Percentiles rank a stretch among this genome's conserved stretches.
Evolutionary conservation across 2,329 filamentous ascomycete genomes (phyloP).

Genomic region (Proliferodiscus dingleyae): DNA sequence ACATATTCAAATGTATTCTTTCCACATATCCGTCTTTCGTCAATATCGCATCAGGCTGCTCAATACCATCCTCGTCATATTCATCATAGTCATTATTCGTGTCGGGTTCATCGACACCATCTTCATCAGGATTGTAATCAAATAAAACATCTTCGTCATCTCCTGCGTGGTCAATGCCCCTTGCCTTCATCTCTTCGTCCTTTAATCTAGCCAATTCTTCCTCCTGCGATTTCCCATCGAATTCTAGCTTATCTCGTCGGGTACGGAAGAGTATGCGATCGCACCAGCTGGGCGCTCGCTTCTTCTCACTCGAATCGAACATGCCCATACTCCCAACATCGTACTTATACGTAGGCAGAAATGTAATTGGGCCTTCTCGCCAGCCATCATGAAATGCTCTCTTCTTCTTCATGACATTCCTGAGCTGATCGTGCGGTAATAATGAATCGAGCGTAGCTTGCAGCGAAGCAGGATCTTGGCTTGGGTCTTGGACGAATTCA

Average conservation of each 20-base stretch:
- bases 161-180: conserved; percentile 66
- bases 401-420: conserved; percentile 64
- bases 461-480: conserved; percentile 76
- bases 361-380: conserved; percentile 81
- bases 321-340: conserved; percentile 88
- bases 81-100: conserved; percentile 46
- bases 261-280: conserved; percentile 88
- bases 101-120: conserved; percentile 49
- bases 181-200: conserved; percentile 80
- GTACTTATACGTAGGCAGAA: conserved; percentile 96
- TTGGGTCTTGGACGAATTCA: conserved; percentile 61
- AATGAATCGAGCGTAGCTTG: conserved; percentile 85
- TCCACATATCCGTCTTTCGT: conserved; percentile 56
- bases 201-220: conserved; percentile 62
- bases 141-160: conserved; percentile 83
- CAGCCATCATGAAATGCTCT: conserved; percentile 89
- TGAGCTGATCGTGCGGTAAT: conserved; percentile 84
- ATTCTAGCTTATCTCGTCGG: conserved; percentile 60
- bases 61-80: conserved; percentile 36
- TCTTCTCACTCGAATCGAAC: conserved; percentile 95
- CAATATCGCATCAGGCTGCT: conserved; percentile 43
- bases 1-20: conserved; percentile 56
- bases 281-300: conserved; percentile 90
- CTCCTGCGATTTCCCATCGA: conserved; percentile 59
- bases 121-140: conserved; percentile 81